Evolutionary conservation across 1,284 basidiomycete species (phyloP).

Genomic region (Apiotrichum veenhuisii): DNA sequence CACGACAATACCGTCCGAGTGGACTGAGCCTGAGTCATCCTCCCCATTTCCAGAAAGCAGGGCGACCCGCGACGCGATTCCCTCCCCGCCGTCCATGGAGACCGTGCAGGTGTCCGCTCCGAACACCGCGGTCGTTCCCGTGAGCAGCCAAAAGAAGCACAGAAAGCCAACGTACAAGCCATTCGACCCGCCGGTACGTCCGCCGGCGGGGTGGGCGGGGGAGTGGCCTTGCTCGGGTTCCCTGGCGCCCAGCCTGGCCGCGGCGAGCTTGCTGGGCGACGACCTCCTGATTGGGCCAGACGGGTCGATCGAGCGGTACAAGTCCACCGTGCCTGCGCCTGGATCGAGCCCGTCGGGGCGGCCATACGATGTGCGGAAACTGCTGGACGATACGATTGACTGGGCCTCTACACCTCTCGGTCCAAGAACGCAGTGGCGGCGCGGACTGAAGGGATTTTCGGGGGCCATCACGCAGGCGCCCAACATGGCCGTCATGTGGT

Average conservation of each 20-base stretch:
- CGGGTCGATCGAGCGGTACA: background rate
- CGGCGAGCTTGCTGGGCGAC: no score
- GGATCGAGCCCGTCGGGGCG: background rate
- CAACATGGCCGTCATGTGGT: constrained; percentile 41
- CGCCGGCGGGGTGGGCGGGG: no score
- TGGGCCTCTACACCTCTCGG: constrained; percentile 43
- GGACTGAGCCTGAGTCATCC: background rate
- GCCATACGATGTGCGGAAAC: background rate
- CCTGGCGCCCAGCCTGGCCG: no score
- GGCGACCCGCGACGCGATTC: no score
- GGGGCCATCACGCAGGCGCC: constrained; percentile 1
- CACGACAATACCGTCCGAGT: background rate
- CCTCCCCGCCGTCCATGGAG: no score
- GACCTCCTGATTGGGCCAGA: background rate
- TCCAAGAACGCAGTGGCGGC: constrained; percentile 33
- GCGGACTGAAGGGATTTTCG: constrained; percentile 19
- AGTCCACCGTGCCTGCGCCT: background rate
- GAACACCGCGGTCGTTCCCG: no score
- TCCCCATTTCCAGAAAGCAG: background rate
- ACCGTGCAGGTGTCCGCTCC: no score
- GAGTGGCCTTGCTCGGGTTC: no score
- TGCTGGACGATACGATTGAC: constrained; percentile 23
- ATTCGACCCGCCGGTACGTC: no score
- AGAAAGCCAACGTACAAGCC: no score
- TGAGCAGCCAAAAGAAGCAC: no score